Base-by-base conservation (phyloP, 2,329 filamentous ascomycete genomes). In the Epichloe gansuensis region DNA sequence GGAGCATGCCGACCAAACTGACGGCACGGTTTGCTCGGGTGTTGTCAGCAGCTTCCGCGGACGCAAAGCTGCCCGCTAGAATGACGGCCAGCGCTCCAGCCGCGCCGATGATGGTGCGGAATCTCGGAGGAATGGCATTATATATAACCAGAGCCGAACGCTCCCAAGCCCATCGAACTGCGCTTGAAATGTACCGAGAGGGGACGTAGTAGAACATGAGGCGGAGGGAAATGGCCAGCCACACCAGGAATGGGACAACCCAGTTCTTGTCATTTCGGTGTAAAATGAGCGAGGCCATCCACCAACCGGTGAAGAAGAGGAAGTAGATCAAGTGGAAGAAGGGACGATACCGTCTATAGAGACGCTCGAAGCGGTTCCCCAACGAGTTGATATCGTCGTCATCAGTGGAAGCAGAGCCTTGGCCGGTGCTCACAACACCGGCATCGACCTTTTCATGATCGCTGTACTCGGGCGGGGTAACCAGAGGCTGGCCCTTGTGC, bases 241-340 rank as follows among this genome's bases (percentile, higher is more conserved):
- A 95, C 46, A 95, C 64, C 49, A 95, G 74, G 68, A 94, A 93
- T 0, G 89, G 89, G 48, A 90, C 79, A 52, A 94, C 68, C 89
- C 89, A 95, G 62, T 87, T 88, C 68, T 74, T 75, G 61, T 89
- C 81, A 54, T 84, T 59, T 54, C 80, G 80, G 65, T 91, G 87
- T 50, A 88, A 72, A 54, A 89, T 73, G 47, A 91, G 71, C 51
- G 82, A 80, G 6, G 84, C 82, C 57, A 90, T 84, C 85, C 85
- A 90, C 86, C 86, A 89, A 61, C 72, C 74, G 3, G 73, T 74
- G 55, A 73, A 71, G 51, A 74, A 58, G 48, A 60, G 57, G 50
- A 70, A 71, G 60, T 75, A 57, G 62, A 73, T 59, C 57, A 73
- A 55, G 63, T 80, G 77, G 45, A 71, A 62, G 44, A 73, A 59